These are phyloP conservation scores for Salix exigua DNA, from an alignment of 345 rosid species.

Conservation along the genomic window DNA sequence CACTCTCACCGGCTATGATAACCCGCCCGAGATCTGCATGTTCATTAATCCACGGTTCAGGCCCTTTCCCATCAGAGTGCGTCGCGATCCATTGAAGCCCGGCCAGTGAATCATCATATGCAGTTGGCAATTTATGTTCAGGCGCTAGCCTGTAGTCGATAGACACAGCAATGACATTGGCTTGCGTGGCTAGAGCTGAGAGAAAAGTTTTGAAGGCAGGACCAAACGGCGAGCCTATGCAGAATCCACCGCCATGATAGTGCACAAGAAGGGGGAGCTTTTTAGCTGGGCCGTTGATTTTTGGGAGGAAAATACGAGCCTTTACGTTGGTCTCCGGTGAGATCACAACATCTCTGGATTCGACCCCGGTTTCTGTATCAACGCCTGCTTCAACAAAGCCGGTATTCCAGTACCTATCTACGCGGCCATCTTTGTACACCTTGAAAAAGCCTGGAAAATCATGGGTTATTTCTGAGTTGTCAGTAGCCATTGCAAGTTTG, in stretches of 20 bases:
- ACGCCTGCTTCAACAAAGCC: slow-evolving; percentile 34
- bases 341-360: slow-evolving; percentile 40
- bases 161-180: slow-evolving; percentile 14
- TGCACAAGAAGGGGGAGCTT: slow-evolving; percentile 49
- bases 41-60: slow-evolving; percentile 21
- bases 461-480: not conserved
- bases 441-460: slow-evolving; percentile 29
- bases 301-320: slow-evolving; percentile 43
- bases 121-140: slow-evolving; percentile 14
- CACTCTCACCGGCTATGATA: slow-evolving; percentile 20
- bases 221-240: slow-evolving; percentile 12
- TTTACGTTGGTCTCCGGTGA: slow-evolving; percentile 15
- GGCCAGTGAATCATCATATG: slow-evolving; percentile 15
- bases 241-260: slow-evolving; percentile 27
- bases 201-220: not conserved
- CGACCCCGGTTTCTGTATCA: slow-evolving; percentile 40
- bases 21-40: slow-evolving; percentile 19
- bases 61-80: slow-evolving; percentile 18
- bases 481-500: slow-evolving; percentile 13
- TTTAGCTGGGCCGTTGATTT: not conserved
- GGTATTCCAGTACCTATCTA: slow-evolving; percentile 39
- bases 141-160: slow-evolving; percentile 22
- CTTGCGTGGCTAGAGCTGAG: slow-evolving; percentile 5
- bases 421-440: slow-evolving; percentile 47
- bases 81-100: slow-evolving; percentile 18